A percentile compares a stretch with the other conserved stretches of the same genome.
These are phyloP conservation scores for Asparagopsis taxiformis DNA, from an alignment of 31 red algal species.

Conservation along the genomic window DNA sequence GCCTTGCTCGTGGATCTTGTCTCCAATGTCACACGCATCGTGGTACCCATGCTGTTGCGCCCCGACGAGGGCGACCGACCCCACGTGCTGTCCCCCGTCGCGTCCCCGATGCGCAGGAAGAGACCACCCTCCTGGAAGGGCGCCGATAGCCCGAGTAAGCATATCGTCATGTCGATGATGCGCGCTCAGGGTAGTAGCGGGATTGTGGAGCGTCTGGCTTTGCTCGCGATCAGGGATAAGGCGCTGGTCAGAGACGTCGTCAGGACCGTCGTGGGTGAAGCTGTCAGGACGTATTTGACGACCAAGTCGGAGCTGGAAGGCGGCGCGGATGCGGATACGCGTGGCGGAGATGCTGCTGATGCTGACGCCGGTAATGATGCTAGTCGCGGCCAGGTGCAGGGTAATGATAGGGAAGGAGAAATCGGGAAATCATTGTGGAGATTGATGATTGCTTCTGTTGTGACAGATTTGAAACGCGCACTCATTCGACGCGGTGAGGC, in stretches of 20 bases:
- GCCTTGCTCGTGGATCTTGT: not conserved
- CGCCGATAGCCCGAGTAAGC: slow-evolving; percentile 5
- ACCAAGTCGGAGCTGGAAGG: slow-evolving; percentile 39
- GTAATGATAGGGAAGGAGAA: too few species aligned
- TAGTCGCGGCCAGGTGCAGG: too few species aligned
- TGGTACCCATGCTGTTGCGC: slow-evolving; percentile 11
- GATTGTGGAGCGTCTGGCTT: slow-evolving; percentile 43
- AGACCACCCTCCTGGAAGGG: not conserved
- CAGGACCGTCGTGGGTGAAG: slow-evolving; percentile 30
- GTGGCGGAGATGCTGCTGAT: slow-evolving; percentile 1
- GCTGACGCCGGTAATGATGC: too few species aligned
- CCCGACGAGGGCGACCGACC: not conserved
- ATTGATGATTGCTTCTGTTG: too few species aligned
- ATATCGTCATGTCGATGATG: slow-evolving; percentile 28
- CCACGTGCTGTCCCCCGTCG: not conserved
- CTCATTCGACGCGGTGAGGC: too few species aligned
- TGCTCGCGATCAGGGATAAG: slow-evolving; percentile 51
- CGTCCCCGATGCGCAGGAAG: not conserved
- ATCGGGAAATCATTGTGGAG: too few species aligned
- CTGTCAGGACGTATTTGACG: slow-evolving; percentile 39
- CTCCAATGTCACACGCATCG: slow-evolving; percentile 5
- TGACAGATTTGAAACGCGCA: too few species aligned
- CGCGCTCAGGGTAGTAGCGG: slow-evolving; percentile 16
- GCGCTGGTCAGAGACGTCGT: slow-evolving; percentile 45
- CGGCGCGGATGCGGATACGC: not conserved